These are phyloP conservation scores for Dactylonectria macrodidyma DNA, from an alignment of 2,329 filamentous ascomycete species.

Conservation along the genomic window DNA sequence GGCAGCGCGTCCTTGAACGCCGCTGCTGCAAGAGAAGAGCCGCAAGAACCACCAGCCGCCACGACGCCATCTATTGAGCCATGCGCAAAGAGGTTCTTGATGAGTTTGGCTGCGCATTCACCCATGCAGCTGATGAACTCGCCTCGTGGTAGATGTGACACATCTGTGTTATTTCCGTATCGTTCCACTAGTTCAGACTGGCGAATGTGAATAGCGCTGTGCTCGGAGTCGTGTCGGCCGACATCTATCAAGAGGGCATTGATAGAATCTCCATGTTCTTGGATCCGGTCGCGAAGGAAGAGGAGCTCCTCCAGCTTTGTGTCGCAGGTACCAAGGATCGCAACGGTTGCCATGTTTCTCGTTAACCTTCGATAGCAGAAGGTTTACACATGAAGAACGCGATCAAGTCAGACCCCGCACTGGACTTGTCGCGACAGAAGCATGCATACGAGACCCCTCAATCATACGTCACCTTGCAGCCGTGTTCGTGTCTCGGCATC, in stretches of 20 bases:
- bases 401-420: background rate
- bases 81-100: background rate
- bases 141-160: background rate
- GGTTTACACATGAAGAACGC: too few relatives aligned
- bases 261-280: background rate
- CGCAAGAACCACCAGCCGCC: background rate
- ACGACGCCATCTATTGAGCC: background rate
- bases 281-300: background rate
- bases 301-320: background rate
- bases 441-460: too few relatives aligned
- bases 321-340: background rate
- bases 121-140: background rate
- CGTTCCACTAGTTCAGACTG: background rate
- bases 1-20: background rate
- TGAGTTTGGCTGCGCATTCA: background rate
- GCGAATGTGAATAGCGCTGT: background rate
- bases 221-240: background rate
- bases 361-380: background rate
- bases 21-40: background rate
- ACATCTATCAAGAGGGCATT: background rate
- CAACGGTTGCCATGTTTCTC: background rate
- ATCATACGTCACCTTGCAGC: too few relatives aligned
- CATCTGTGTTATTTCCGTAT: background rate
- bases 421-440: background rate
- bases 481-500: too few relatives aligned